A percentile compares a stretch with the other conserved stretches of the same genome.
phyloP scores from a whole-genome alignment of 108 stramenopile genomes.

The Skeletonema menzelii region DNA sequence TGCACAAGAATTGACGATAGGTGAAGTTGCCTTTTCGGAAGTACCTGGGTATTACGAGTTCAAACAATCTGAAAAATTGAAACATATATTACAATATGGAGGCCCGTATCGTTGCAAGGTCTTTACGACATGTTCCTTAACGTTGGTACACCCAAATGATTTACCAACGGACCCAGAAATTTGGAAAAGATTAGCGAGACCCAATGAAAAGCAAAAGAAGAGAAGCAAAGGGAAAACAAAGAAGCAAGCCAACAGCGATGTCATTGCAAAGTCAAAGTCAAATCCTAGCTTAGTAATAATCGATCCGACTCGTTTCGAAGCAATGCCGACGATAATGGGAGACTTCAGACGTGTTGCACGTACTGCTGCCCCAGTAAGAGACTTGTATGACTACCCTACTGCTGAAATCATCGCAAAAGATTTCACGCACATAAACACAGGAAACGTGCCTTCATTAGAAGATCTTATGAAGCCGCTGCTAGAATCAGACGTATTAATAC shows the following conservation, averaged over 20 bases:
- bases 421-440: slow-evolving; percentile 21
- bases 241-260: slow-evolving; percentile 8
- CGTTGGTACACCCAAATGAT: slow-evolving; percentile 67
- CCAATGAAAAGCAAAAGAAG: slow-evolving; percentile 46
- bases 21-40: slow-evolving; percentile 57
- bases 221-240: slow-evolving; percentile 25
- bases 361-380: slow-evolving; percentile 29
- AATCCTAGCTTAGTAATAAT: slow-evolving; percentile 23
- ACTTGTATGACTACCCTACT: slow-evolving; percentile 25
- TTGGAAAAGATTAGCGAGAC: slow-evolving; percentile 52
- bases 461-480: slow-evolving; percentile 39
- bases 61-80: slow-evolving; percentile 27
- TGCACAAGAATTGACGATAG: slow-evolving; percentile 28
- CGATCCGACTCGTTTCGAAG: slow-evolving; percentile 33
- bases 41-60: slow-evolving; percentile 61
- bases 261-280: neutral
- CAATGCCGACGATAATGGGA: slow-evolving; percentile 70
- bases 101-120: slow-evolving; percentile 8
- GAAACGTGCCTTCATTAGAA: slow-evolving; percentile 49
- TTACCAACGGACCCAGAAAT: slow-evolving; percentile 38
- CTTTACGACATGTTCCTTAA: slow-evolving; percentile 38
- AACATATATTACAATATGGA: neutral
- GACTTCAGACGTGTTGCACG: slow-evolving; percentile 64
- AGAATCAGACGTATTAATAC: slow-evolving; percentile 13
- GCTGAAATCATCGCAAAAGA: neutral